phyloP scores from a whole-genome alignment of 2,329 filamentous ascomycete genomes.

The Penicillium sp. region DNA sequence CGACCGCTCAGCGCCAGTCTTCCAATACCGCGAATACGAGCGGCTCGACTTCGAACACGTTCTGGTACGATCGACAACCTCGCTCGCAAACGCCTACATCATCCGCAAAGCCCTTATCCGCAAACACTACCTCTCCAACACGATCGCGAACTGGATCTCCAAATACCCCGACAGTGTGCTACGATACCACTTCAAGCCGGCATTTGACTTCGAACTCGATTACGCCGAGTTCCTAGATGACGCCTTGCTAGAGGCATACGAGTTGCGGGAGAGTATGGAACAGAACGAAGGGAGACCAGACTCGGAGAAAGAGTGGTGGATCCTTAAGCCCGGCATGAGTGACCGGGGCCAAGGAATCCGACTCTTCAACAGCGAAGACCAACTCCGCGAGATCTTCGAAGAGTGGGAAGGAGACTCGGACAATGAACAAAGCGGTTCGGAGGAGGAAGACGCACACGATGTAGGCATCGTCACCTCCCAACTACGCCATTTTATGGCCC shows the following conservation, averaged over 20 bases:
- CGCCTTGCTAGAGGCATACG: constrained; percentile 81
- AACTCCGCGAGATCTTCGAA: constrained; percentile 83
- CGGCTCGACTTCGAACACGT: constrained; percentile 76
- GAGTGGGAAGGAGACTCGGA: constrained; percentile 74
- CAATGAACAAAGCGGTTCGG: constrained; percentile 35
- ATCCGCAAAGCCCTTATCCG: constrained; percentile 94
- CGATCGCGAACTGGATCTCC: constrained; percentile 75
- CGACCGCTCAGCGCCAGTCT: constrained; percentile 46
- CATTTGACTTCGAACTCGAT: constrained; percentile 87
- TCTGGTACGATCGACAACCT: constrained; percentile 55
- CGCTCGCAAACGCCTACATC: constrained; percentile 80
- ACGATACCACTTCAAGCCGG: constrained; percentile 64
- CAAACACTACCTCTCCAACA: constrained; percentile 87
- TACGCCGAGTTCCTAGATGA: constrained; percentile 97
- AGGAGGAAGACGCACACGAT: constrained; percentile 37
- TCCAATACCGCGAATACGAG: constrained; percentile 87
- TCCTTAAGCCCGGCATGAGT: constrained; percentile 95
- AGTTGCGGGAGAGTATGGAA: constrained; percentile 71
- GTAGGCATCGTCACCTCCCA: constrained; percentile 74
- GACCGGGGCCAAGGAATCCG: constrained; percentile 90
- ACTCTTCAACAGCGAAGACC: constrained; percentile 77
- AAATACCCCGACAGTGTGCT: constrained; percentile 74
- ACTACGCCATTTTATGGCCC: constrained; percentile 90
- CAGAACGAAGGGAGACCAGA: constrained; percentile 64
- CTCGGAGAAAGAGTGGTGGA: constrained; percentile 78